These are phyloP conservation scores for Pyrenochaeta sp. DNA, from an alignment of 2,329 filamentous ascomycete species.

Conservation along the genomic window DNA sequence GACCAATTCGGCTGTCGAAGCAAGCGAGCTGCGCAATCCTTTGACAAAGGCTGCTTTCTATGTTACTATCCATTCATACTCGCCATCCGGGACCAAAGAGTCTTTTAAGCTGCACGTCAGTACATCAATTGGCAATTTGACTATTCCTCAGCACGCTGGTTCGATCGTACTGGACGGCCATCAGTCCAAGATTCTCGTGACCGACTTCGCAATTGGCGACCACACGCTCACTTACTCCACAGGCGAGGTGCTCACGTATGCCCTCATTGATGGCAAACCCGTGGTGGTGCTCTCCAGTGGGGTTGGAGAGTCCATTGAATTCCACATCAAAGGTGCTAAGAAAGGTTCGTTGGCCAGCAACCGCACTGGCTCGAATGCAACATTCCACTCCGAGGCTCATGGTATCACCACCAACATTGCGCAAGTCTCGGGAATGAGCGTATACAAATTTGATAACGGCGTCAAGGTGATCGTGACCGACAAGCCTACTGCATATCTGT, in stretches of 20 bases:
- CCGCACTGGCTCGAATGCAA: constrained; percentile 53
- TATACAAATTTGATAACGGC: constrained; percentile 49
- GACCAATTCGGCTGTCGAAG: constrained; percentile 61
- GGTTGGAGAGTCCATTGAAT: constrained; percentile 52
- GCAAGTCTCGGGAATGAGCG: constrained; percentile 41
- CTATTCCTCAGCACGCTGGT: constrained; percentile 61
- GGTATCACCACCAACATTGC: constrained; percentile 46
- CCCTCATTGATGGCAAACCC: constrained; percentile 46
- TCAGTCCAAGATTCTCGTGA: constrained; percentile 68
- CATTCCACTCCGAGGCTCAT: constrained; percentile 52
- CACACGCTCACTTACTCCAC: constrained; percentile 64
- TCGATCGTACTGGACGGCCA: constrained; percentile 66
- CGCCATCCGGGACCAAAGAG: constrained; percentile 60
- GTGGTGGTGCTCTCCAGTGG: constrained; percentile 53
- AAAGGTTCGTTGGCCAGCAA: constrained; percentile 52
- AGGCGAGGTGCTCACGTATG: constrained; percentile 60
- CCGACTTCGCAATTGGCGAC: constrained; percentile 65
- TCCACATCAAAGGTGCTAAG: constrained; percentile 48
- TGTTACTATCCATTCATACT: constrained; percentile 64
- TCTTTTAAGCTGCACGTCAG: constrained; percentile 64
- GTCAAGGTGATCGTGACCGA: constrained; percentile 50
- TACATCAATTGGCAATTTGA: constrained; percentile 64
- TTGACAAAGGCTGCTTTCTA: constrained; percentile 67
- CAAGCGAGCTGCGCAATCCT: constrained; percentile 67
- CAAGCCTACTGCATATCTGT: constrained; percentile 47